Base-by-base conservation (phyloP, 257 asterid genomes). In the Nyctanthes arbortristis region DNA sequence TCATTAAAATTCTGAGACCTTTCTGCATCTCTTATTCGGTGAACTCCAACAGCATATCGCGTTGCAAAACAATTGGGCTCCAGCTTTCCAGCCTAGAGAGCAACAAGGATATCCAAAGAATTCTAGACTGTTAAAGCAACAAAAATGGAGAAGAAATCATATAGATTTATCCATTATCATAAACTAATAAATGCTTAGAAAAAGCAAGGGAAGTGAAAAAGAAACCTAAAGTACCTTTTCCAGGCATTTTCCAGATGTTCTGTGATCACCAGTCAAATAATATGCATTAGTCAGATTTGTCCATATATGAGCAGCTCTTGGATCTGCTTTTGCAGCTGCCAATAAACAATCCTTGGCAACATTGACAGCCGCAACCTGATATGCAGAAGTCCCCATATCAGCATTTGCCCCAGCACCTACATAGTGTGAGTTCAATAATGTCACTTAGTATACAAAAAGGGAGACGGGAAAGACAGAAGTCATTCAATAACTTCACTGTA, bases 31-130 rank as follows among this genome's bases (percentile, higher is more conserved):
- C 86, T 85, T 73, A 89, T 81, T 72, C 99, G 88, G 79, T 91
- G 97, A 72, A 91, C 85, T 63, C 96, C 97, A 80, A 89, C 91
- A 70, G 89, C 96, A 78, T 82, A 94, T 72, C 99, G 85, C 66
- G 96, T 88, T 36, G 97, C 97, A 71, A 94, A 86, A 79, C 99
- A 94, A 81, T 91, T 94, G 63, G 99, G 97, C 77, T 94, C 97
- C 74, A 91, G 79, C 74, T 86, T 94, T 71, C 91, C 99, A 59
- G 99, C 97, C 99, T 94, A 71, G 30, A 78, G 27, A 77, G n/a
- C 58, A 58, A 57, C 56, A 78, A 62, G 54, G 57, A 71, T 59
- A 58, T 36, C 69, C 63, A 77, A 70, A 62, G 27, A 37, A 77
- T 52, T 63, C 10, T 35, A 29, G 49, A 36, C 65, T 65, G 55